phyloP scores from a whole-genome alignment of 202 grass and related monocot genomes.

The Brachypodium distachyon region DNA sequence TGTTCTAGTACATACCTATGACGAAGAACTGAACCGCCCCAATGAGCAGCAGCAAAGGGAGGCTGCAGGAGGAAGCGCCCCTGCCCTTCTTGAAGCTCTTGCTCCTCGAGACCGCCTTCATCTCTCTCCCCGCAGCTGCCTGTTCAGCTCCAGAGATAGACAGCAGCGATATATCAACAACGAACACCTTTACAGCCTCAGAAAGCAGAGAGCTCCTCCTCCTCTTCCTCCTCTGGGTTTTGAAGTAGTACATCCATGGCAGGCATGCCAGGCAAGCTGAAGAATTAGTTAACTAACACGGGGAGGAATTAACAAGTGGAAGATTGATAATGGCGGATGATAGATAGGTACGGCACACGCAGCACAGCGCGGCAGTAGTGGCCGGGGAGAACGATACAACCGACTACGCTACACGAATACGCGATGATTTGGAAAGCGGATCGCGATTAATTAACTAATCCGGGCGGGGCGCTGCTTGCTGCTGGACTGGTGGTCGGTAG shows the following conservation, averaged over 20 bases:
- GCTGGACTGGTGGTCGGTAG: constrained; percentile 18
- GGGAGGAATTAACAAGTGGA: constrained; percentile 19
- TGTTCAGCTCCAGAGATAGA: no score
- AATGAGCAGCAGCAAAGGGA: constrained; percentile 34
- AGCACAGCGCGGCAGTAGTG: constrained; percentile 25
- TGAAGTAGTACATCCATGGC: background rate
- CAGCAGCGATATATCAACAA: no score
- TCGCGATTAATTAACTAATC: background rate
- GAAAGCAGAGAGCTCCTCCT: background rate
- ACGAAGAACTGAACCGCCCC: constrained; percentile 29
- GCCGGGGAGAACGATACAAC: constrained; percentile 24
- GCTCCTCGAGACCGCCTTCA: constrained; percentile 25
- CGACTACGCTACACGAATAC: background rate
- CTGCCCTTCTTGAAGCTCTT: constrained; percentile 14
- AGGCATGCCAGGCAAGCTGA: background rate
- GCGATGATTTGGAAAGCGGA: constrained; percentile 22
- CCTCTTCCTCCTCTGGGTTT: background rate
- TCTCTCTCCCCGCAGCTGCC: no score
- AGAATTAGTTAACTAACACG: background rate
- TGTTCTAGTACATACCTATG: background rate
- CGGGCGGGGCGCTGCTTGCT: background rate
- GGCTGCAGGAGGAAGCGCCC: constrained; percentile 26
- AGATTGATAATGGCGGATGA: constrained; percentile 3
- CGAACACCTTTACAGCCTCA: constrained; percentile 12
- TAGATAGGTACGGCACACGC: background rate